Base-by-base conservation (phyloP, 2,329 filamentous ascomycete species). In the Apiospora pterosperma region DNA sequence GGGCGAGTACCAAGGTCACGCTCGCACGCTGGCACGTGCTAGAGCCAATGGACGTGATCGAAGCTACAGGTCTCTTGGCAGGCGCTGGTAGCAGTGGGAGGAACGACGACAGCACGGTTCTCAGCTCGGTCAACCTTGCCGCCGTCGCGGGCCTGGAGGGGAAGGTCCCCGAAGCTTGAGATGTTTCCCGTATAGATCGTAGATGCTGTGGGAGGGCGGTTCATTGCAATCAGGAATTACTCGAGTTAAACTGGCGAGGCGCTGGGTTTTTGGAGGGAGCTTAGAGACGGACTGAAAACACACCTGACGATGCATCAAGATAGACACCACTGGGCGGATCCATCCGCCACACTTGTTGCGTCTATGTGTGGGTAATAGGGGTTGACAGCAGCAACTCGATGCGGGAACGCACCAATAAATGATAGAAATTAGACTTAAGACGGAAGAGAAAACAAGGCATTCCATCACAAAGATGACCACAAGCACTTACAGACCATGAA, bases 1-100 rank as follows among this genome's bases (percentile, higher is more conserved):
- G 96, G 3, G 91, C 93, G 5, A 96, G 91, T 78, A 94, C 91
- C 63, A 97, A 97, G 82, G 90, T 93, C 73, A 98, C 96, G 2
- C 83, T 96, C 63, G 96, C 96, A 19, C 89, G 88, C 70, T 97
- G 92, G 90, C 94, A 97, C 77, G 81, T 98, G 12, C 84, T 96
- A 10, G 94, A 97, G 76, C 93, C 96, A 0, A 83, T 88, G 65
- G 94, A 98, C 76, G 93, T 98, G 63, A 90, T 98, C 70, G 90
- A 92, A 69, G 84, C 82, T 66, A 81, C 87, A 39, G 81, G 85
- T 5, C 79, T 90, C 28, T 79, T 90, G 25, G 82, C 82, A 0
- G 84, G 81, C 5, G 80, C 82, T 19, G 77, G 75, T 2, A 71
- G 69, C 2, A 71, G 69, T 1, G 78, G 77, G 14, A 76, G 79